phyloP scores from a whole-genome alignment of 1,284 basidiomycete genomes.

The Microbotryomycetes sp. region DNA sequence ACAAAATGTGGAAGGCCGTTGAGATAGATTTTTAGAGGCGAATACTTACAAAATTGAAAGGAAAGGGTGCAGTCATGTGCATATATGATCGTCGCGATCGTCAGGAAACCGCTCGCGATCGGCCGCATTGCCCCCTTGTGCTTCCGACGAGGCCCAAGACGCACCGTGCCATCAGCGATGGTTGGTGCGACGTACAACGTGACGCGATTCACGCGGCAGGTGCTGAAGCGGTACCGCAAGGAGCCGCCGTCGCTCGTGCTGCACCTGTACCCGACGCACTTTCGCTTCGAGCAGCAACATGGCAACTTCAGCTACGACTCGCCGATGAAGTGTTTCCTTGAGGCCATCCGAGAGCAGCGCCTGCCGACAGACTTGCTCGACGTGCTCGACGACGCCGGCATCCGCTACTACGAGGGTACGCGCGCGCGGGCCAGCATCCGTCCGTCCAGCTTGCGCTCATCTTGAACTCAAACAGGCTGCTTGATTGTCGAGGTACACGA shows the following conservation, averaged over 20 bases:
- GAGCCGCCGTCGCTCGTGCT: constrained; percentile 32
- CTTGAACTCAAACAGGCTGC: constrained; percentile 19
- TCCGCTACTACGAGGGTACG: constrained; percentile 33
- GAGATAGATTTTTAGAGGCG: too few relatives aligned
- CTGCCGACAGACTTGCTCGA: constrained; percentile 35
- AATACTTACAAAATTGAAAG: too few relatives aligned
- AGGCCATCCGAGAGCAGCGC: constrained; percentile 35
- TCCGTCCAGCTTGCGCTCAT: neutral
- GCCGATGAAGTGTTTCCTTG: constrained; percentile 34
- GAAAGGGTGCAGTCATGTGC: too few relatives aligned
- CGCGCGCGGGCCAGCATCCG: neutral
- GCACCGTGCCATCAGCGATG: too few relatives aligned
- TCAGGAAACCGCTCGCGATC: too few relatives aligned
- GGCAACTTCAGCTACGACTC: constrained; percentile 31
- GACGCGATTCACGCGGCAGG: constrained; percentile 28
- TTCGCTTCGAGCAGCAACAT: constrained; percentile 36
- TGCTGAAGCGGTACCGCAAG: constrained; percentile 30
- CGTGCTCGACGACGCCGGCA: constrained; percentile 32
- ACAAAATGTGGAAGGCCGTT: too few relatives aligned
- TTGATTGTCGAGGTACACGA: constrained; percentile 38
- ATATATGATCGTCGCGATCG: too few relatives aligned
- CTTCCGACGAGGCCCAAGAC: too few relatives aligned
- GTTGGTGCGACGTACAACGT: constrained; percentile 27
- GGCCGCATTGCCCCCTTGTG: too few relatives aligned
- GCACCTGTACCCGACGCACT: constrained; percentile 35